Conservation (phyloP, 2,329 filamentous ascomycete genomes). For the Talaromyces islandicus region DNA sequence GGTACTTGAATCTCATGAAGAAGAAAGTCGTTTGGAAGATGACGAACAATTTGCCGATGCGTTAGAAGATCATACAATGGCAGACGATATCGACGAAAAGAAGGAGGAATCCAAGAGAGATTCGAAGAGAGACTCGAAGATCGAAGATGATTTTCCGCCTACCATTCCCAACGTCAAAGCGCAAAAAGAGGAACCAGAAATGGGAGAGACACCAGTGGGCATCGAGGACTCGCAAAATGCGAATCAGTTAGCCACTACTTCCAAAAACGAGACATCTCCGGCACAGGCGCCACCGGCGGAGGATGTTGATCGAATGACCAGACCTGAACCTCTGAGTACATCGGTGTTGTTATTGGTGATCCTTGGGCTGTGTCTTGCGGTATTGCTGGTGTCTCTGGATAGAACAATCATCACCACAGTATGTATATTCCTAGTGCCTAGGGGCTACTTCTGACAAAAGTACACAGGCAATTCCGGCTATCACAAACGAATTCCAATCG, state of each 20-base stretch:
- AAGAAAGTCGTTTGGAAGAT: slow-evolving; percentile 9
- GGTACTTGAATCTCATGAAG: slow-evolving; percentile 9
- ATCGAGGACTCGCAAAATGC: background rate
- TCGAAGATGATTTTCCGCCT: slow-evolving; percentile 11
- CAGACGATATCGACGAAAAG: slow-evolving; percentile 1
- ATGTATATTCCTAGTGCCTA: background rate
- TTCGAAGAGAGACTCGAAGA: slow-evolving; percentile 12
- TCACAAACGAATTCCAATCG: slow-evolving; percentile 33
- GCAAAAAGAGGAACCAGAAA: slow-evolving; percentile 5
- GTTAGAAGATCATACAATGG: slow-evolving; percentile 4
- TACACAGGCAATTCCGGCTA: slow-evolving; percentile 39
- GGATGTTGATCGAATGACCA: background rate
- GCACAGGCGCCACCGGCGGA: background rate
- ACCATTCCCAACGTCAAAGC: background rate
- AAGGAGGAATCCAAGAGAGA: slow-evolving; percentile 8
- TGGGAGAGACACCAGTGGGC: background rate
- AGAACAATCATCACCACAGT: slow-evolving; percentile 19
- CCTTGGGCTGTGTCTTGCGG: slow-evolving; percentile 21
- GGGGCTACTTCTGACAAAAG: background rate
- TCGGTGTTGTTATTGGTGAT: slow-evolving; percentile 18
- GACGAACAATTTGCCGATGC: slow-evolving; percentile 11
- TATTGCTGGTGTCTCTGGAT: slow-evolving; percentile 24
- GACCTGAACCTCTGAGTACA: slow-evolving; percentile 17
- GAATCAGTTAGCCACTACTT: background rate
- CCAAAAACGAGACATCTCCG: background rate